Evolutionary conservation across 495 filamentous ascomycete genomes (phyloP), one percentile per base, ranked within the genome.

Genomic region (Sordaria brevicollis): DNA sequence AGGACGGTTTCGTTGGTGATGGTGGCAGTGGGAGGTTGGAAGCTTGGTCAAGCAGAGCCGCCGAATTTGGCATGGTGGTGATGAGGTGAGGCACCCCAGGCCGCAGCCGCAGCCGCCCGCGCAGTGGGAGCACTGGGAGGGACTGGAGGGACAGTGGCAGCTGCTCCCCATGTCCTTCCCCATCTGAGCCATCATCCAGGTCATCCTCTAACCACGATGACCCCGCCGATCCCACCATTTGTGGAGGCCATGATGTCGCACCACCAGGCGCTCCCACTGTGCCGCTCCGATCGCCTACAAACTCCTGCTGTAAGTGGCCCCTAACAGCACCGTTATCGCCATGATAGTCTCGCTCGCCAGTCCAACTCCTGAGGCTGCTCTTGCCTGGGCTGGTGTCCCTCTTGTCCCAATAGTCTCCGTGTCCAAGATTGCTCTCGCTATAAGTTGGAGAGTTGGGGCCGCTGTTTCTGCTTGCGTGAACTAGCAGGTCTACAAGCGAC

Each of bases 401-500:
- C 68, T 73, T 76, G 74, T 76, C 71, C 65, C 75, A 72, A 72
- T 73, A 76, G 72, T 62, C 68, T 70, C 72, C 80, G 11, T 74
- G 78, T 75, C 19, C 41, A 49, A 49, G 41, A 49, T 19, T 19
- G 39, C 39, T 43, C n/a, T 43, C 39, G 39, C 39, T 43, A n/a
- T n/a, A 43, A 43, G 39, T 43, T 6, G 39, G 39, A 21, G 39
- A 43, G 8, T 43, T 43, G 77, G 75, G 67, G 75, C 69, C 72
- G 72, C 73, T 66, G 66, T 67, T 68, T 37, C 11, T 65, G 70
- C 77, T 76, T 68, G 77, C 79, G 74, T 83, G 80, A 74, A 82
- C 81, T 74, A 93, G 84, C 73, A 94, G 83, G 67, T 92, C 89
- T 78, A 92, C 85, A 73, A 93, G 81, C 65, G 91, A 94, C 67